A percentile compares a stretch with the other conserved stretches of the same genome.
Conservation (phyloP, 805 yeast genomes). For the Suhomyces xylopsoci region DNA sequence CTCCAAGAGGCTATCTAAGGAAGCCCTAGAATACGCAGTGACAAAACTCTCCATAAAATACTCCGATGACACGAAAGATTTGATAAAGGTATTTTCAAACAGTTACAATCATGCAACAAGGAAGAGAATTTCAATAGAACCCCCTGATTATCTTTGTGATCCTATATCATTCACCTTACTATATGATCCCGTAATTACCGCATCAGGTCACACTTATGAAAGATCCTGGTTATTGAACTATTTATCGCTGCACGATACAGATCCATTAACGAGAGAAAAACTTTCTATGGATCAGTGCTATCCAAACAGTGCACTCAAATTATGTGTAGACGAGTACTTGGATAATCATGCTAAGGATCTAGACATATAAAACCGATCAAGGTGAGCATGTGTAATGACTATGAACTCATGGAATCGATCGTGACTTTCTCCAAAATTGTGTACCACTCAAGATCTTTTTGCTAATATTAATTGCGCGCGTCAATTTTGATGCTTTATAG, state of each 20-base stretch:
- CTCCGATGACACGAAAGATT: slow-evolving; percentile 6
- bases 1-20: slow-evolving; percentile 1
- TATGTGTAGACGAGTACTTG: slow-evolving; percentile 11
- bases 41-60: slow-evolving; percentile 10
- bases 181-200: slow-evolving; percentile 44
- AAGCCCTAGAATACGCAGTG: neutral
- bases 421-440: neutral
- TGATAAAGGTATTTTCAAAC: slow-evolving; percentile 7
- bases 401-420: neutral
- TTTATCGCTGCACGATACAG: slow-evolving; percentile 29
- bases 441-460: neutral
- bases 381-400: neutral
- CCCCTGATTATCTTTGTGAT: slow-evolving; percentile 37
- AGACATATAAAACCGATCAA: neutral
- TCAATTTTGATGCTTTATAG: neutral
- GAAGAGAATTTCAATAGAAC: neutral
- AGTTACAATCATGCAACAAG: slow-evolving; percentile 1
- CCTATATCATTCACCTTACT: slow-evolving; percentile 41
- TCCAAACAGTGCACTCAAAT: slow-evolving; percentile 9
- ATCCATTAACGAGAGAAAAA: slow-evolving; percentile 37
- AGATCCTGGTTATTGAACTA: slow-evolving; percentile 35
- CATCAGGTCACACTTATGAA: slow-evolving; percentile 43
- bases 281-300: slow-evolving; percentile 9
- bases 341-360: neutral
- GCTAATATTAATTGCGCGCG: neutral